A percentile compares a stretch with the other conserved stretches of the same genome.
Evolutionary conservation across 164 flowering plant genomes (phyloP).

Genomic region (Kalanchoe fedtschenkoi): DNA sequence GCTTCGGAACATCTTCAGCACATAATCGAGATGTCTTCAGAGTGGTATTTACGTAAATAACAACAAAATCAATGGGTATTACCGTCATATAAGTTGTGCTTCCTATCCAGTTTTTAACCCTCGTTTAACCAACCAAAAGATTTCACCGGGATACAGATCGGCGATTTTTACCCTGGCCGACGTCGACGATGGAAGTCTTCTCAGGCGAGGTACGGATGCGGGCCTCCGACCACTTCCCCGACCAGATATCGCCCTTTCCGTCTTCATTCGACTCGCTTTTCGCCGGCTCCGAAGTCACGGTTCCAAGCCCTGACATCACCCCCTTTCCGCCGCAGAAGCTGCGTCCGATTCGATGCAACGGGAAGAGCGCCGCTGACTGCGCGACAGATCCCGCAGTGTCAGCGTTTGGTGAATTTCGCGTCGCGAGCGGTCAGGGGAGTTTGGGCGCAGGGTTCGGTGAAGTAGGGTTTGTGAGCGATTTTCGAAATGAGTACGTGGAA

Average conservation of each 20-base stretch:
- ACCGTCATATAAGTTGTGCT: neutral
- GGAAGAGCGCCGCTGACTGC: neutral
- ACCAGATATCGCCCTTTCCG: conserved; percentile 20
- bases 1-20: too few relatives aligned
- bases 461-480: conserved; percentile 6
- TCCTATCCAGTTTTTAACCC: conserved; percentile 5
- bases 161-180: neutral
- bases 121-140: too few relatives aligned
- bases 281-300: conserved; percentile 6
- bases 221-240: conserved; percentile 16
- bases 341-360: conserved; percentile 36
- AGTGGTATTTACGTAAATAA: neutral
- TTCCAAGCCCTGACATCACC: conserved; percentile 6
- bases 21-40: too few relatives aligned
- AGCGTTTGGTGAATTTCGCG: neutral
- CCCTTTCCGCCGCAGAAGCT: conserved; percentile 45
- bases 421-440: neutral
- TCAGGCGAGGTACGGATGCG: conserved; percentile 15
- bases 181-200: conserved; percentile 13
- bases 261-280: conserved; percentile 10
- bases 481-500: neutral
- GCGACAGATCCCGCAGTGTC: conserved; percentile 1
- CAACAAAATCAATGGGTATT: neutral
- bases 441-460: neutral
- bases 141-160: neutral